Evolutionary conservation across 345 rosid species (phyloP), one percentile per base, ranked within the genome.

Genomic region (Anastatica hierochuntica): DNA sequence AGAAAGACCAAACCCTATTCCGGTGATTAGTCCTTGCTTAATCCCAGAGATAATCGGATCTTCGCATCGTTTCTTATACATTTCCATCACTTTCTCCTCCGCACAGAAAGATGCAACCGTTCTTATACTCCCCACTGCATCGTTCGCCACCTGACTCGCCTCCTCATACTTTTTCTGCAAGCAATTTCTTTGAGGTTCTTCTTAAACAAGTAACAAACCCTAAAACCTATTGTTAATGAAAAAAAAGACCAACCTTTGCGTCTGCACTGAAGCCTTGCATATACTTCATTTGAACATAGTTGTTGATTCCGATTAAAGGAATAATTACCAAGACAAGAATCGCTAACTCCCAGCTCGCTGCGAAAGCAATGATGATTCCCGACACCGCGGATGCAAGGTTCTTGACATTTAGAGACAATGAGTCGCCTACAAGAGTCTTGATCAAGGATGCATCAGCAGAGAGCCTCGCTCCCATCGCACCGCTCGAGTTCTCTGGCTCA

Each of bases 81-180:
- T 39, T 5, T 67, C 60, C 69, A 79, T 79, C 70, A 84, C 88
- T 51, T 72, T 79, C 33, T 77, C 76, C 56, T 84, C 94, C 0
- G 82, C 85, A 48, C 88, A 77, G 65, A 81, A 84, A 21, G 94
- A 84, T 37, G 83, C 81, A 17, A 81, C 77, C n/a, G 88, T 84
- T 70, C 88, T 70, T 29, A 84, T 84, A 24, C 82, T 72, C 7
- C 85, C 85, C 1, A 81, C 79, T 1, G 94, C 88, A 50, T 84
- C 88, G 21, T 58, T 73, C 4, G 85, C 94, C 60, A 84, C 84
- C 58, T 84, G 94, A 55, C 88, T 77, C 24, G 88, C 85, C 58
- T 84, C 85, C 72, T 81, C 88, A 8, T 81, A 81, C 79, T 67
- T 58, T 42, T 44, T 54, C 94, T 84, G 72, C 58, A 61, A 46